phyloP scores from a whole-genome alignment of 1,139 yeast species.

The Candida tropicalis region DNA sequence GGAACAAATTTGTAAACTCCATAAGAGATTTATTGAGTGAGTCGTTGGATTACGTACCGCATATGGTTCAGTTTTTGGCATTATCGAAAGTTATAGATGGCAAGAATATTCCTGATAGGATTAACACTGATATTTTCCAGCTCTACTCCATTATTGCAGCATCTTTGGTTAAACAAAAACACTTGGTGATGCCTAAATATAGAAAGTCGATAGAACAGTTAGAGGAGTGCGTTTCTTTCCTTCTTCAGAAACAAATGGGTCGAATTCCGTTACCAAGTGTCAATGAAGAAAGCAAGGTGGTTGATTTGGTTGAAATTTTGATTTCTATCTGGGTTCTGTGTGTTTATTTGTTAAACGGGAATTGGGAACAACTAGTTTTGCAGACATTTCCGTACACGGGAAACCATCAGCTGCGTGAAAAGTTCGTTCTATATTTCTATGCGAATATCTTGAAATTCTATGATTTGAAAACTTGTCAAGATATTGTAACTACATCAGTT shows the following conservation, averaged over 20 bases:
- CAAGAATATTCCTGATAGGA: conserved; percentile 11
- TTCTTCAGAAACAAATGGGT: conserved; percentile 35
- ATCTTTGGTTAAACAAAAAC: not conserved
- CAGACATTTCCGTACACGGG: conserved; percentile 48
- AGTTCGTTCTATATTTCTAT: conserved; percentile 34
- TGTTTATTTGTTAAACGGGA: conserved; percentile 22
- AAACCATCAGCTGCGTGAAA: conserved; percentile 38
- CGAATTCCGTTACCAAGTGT: conserved; percentile 34
- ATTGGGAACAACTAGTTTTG: conserved; percentile 42
- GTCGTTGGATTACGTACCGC: not conserved
- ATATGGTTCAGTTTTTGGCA: conserved; percentile 9
- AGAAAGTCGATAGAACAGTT: conserved; percentile 3
- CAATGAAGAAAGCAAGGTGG: conserved; percentile 25
- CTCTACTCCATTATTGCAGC: not conserved
- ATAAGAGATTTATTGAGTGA: conserved; percentile 2
- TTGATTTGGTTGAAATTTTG: conserved; percentile 27
- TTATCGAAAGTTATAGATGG: conserved; percentile 6
- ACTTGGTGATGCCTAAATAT: not conserved
- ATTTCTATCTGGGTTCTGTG: conserved; percentile 34
- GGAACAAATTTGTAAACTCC: conserved; percentile 15
- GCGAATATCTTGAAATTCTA: conserved; percentile 28
- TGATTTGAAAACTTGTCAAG: conserved; percentile 25
- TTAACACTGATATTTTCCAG: conserved; percentile 9
- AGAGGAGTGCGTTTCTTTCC: conserved; percentile 11
- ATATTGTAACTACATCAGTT: conserved; percentile 24